Evolutionary conservation across 2,329 filamentous ascomycete genomes (phyloP).

Genomic region (Scopulariopsis brevicaulis): DNA sequence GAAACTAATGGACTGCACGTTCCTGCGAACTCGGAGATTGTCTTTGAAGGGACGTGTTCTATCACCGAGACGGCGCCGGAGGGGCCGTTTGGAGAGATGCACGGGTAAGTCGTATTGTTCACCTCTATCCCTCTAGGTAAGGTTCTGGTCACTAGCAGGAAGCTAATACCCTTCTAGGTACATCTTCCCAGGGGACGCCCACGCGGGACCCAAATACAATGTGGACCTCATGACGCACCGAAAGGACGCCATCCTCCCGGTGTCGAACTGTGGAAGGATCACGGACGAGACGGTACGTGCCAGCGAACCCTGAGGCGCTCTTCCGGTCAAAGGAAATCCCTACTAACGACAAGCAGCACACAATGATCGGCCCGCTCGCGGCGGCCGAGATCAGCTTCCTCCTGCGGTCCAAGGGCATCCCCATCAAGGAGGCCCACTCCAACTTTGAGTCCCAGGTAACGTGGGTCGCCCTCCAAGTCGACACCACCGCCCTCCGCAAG

Average conservation of each 20-base stretch:
- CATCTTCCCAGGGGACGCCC: neutral
- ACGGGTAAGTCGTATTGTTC: neutral
- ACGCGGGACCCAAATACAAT: conserved; percentile 22
- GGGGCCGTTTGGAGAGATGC: conserved; percentile 34
- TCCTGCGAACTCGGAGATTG: conserved; percentile 37
- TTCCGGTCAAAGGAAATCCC: neutral
- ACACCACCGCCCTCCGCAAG: conserved; percentile 41
- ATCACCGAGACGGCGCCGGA: conserved; percentile 27
- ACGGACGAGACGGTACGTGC: conserved; percentile 27
- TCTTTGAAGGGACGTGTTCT: conserved; percentile 36
- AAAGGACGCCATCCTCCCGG: conserved; percentile 32
- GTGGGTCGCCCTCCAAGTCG: conserved; percentile 41
- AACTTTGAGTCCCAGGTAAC: conserved; percentile 34
- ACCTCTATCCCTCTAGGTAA: too few relatives aligned
- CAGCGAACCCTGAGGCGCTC: neutral
- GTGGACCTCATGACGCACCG: conserved; percentile 36
- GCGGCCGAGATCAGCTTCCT: conserved; percentile 27
- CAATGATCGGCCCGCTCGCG: conserved; percentile 25
- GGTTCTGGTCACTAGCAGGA: too few relatives aligned
- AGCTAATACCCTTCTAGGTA: neutral
- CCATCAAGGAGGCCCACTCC: conserved; percentile 28
- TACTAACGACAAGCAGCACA: conserved; percentile 13
- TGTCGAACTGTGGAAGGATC: conserved; percentile 30
- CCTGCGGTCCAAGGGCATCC: conserved; percentile 22
- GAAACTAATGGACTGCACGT: conserved; percentile 36